These are phyloP conservation scores for Candida montana DNA, from an alignment of 805 yeast species.

Conservation along the genomic window DNA sequence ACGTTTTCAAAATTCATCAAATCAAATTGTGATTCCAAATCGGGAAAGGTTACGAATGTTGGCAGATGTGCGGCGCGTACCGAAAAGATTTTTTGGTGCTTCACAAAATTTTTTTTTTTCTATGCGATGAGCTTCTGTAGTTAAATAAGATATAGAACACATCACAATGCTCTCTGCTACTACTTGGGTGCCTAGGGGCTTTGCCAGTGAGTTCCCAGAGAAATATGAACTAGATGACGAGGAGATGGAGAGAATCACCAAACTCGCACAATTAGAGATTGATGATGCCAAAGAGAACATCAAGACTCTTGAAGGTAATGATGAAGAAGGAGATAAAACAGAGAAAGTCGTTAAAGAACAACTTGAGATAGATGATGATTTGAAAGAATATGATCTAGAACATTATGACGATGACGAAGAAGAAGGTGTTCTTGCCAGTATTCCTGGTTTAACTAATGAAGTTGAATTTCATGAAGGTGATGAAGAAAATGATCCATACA, in stretches of 20 bases:
- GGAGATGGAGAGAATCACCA: constrained; percentile 85
- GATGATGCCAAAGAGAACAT: constrained; percentile 68
- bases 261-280: constrained; percentile 78
- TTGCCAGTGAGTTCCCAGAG: constrained; percentile 87
- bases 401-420: constrained; percentile 69
- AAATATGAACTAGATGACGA: constrained; percentile 84
- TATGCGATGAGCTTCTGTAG: constrained; percentile 5
- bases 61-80: background rate
- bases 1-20: background rate
- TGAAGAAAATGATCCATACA: constrained; percentile 39
- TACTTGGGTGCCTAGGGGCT: constrained; percentile 95
- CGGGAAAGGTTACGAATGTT: background rate
- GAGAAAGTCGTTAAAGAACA: constrained; percentile 32
- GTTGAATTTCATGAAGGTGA: constrained; percentile 51
- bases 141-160: background rate
- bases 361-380: constrained; percentile 70
- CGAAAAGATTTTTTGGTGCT: background rate
- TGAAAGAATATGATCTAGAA: constrained; percentile 83
- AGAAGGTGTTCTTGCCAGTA: constrained; percentile 60
- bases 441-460: constrained; percentile 65
- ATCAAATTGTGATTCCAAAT: background rate
- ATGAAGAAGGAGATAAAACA: constrained; percentile 13
- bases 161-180: constrained; percentile 78
- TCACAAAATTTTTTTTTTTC: constrained; percentile 1
- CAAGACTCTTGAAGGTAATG: constrained; percentile 31